These are phyloP conservation scores for Mortierella sp. DNA, from an alignment of 371 early-diverging fungal species.

Conservation along the genomic window DNA sequence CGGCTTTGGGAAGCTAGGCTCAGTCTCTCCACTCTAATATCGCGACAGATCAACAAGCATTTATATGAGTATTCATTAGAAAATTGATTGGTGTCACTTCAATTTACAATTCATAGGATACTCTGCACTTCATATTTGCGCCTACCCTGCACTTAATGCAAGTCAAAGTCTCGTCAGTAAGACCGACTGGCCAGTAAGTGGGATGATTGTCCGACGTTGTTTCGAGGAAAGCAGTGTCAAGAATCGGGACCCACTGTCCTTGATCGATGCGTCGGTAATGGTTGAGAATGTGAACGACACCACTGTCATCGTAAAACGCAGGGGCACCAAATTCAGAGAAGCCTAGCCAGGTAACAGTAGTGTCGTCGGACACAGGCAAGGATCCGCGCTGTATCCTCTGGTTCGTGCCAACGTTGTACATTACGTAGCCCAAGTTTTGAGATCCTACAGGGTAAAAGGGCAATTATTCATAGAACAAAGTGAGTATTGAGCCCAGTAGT, in stretches of 20 bases:
- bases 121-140: background rate
- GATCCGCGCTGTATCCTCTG: constrained; percentile 71
- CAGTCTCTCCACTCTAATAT: constrained; percentile 61
- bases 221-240: constrained; percentile 68
- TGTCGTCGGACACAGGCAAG: constrained; percentile 76
- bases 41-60: background rate
- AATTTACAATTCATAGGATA: background rate
- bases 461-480: no score
- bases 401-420: constrained; percentile 75
- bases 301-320: constrained; percentile 76
- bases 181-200: constrained; percentile 85
- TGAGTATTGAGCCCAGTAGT: background rate
- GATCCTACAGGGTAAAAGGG: constrained; percentile 49
- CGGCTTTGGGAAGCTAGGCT: constrained; percentile 87
- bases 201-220: constrained; percentile 59
- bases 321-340: constrained; percentile 87
- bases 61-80: background rate
- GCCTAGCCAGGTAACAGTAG: constrained; percentile 85
- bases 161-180: constrained; percentile 72
- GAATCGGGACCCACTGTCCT: constrained; percentile 82
- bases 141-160: constrained; percentile 77
- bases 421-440: constrained; percentile 76
- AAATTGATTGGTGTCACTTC: background rate
- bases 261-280: constrained; percentile 71
- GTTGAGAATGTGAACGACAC: constrained; percentile 74